Percentiles rank a stretch among this genome's conserved stretches.
Evolutionary conservation across 805 yeast genomes (phyloP).

Genomic region (Nakazawaea wickerhamii): DNA sequence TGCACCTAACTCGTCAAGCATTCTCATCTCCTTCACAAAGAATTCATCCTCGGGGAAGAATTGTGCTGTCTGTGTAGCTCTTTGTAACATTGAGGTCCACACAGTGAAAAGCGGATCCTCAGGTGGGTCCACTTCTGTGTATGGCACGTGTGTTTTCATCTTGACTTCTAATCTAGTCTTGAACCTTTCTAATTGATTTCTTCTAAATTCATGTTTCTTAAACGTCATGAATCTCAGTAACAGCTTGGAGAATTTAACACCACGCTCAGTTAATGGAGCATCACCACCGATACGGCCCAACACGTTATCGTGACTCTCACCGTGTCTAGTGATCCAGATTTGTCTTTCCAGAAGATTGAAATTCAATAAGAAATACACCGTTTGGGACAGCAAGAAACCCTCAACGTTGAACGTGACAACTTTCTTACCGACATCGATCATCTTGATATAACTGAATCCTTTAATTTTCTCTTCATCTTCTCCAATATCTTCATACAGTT

Average conservation of each 20-base stretch:
- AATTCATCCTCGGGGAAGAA: constrained; percentile 69
- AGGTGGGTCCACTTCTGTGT: constrained; percentile 29
- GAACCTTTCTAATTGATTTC: constrained; percentile 51
- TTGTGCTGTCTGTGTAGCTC: constrained; percentile 76
- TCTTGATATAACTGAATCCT: constrained; percentile 80
- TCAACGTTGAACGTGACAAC: constrained; percentile 88
- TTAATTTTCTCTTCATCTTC: constrained; percentile 60
- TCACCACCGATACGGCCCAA: constrained; percentile 90
- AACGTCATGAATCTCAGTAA: constrained; percentile 67
- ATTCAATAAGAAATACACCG: constrained; percentile 82
- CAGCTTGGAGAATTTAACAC: constrained; percentile 67
- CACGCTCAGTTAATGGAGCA: constrained; percentile 73
- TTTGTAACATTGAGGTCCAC: constrained; percentile 83
- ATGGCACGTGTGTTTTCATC: constrained; percentile 23
- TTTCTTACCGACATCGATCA: constrained; percentile 94
- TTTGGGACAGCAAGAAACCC: constrained; percentile 85
- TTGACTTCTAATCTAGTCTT: constrained; percentile 40
- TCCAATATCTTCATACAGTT: constrained; percentile 83
- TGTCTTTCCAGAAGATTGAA: constrained; percentile 87
- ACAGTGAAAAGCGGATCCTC: constrained; percentile 79
- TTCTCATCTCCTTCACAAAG: constrained; percentile 81
- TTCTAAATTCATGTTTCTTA: constrained; percentile 66
- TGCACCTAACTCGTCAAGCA: constrained; percentile 91
- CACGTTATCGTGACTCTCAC: constrained; percentile 84
- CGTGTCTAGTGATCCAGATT: constrained; percentile 93